Evolutionary conservation across 805 yeast species (phyloP).

Genomic region (Millerozyma miso): DNA sequence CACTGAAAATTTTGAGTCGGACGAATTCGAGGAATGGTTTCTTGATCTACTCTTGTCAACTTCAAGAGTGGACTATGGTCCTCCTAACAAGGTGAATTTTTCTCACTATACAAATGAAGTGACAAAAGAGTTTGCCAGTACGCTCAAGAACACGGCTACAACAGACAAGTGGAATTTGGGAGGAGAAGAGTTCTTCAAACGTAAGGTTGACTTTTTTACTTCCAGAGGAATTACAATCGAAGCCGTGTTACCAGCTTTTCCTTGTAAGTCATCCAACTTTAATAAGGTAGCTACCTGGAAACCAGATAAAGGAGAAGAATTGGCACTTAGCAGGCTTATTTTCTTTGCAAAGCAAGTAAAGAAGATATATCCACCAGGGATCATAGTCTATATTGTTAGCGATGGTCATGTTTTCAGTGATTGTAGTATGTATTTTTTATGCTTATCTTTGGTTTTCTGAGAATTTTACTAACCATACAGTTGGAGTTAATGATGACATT

Average conservation of each 20-base stretch:
- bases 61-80: slow-evolving; percentile 13
- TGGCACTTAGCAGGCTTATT: slow-evolving; percentile 30
- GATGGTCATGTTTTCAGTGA: slow-evolving; percentile 67
- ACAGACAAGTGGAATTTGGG: slow-evolving; percentile 48
- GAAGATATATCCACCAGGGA: slow-evolving; percentile 49
- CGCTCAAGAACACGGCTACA: slow-evolving; percentile 43
- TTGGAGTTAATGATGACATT: slow-evolving; percentile 55
- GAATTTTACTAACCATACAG: slow-evolving; percentile 12
- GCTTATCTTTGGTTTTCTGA: background rate
- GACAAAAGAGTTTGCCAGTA: slow-evolving; percentile 41
- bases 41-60: slow-evolving; percentile 21
- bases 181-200: slow-evolving; percentile 42
- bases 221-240: slow-evolving; percentile 45
- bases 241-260: slow-evolving; percentile 61
- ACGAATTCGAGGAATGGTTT: slow-evolving; percentile 31
- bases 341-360: slow-evolving; percentile 25
- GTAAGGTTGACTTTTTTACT: slow-evolving; percentile 45
- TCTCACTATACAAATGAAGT: slow-evolving; percentile 12
- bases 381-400: slow-evolving; percentile 53
- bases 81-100: slow-evolving; percentile 1
- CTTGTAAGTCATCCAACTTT: slow-evolving; percentile 57
- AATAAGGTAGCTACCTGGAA: slow-evolving; percentile 45
- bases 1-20: slow-evolving; percentile 19
- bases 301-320: slow-evolving; percentile 52
- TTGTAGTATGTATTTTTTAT: slow-evolving; percentile 24